Percentiles rank a stretch among this genome's conserved stretches.
These are phyloP conservation scores for Drosera spatulata DNA, from an alignment of 179 eudicot genomes.

Conservation along the genomic window DNA sequence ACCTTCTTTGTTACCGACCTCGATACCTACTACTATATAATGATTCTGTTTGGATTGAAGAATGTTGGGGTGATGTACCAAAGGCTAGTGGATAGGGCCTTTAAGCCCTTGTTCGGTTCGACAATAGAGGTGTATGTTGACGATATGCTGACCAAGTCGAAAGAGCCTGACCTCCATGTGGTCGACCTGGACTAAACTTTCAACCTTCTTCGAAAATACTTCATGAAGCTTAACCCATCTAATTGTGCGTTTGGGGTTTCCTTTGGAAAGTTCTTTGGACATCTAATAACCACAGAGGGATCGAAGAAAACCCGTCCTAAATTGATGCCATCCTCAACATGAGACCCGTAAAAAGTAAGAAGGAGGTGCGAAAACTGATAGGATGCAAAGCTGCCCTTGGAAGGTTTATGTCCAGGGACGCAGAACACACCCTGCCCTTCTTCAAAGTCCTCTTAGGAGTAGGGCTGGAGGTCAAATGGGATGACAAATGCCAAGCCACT, in stretches of 20 bases:
- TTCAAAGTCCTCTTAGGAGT: background rate
- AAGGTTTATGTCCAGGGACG: background rate
- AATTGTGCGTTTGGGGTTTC: no score
- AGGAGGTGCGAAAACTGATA: background rate
- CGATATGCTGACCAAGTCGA: background rate
- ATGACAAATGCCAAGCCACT: no score
- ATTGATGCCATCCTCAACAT: background rate
- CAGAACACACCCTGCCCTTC: background rate
- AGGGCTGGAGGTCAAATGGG: no score
- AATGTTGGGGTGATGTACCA: background rate
- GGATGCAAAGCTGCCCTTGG: background rate
- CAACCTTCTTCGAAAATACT: background rate
- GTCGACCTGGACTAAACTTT: background rate
- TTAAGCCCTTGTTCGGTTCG: no score
- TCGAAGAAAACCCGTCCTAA: background rate
- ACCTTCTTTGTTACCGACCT: no score
- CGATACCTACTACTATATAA: no score
- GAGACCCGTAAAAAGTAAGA: background rate
- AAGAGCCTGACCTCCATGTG: background rate
- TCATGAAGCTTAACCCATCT: background rate
- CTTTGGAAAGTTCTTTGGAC: background rate
- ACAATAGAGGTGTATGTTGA: background rate
- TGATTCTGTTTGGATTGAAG: background rate
- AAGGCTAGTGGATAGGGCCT: background rate
- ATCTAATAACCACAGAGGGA: background rate